Conservation (phyloP, 306 rosid genomes). For the Hippophae rhamnoides region DNA sequence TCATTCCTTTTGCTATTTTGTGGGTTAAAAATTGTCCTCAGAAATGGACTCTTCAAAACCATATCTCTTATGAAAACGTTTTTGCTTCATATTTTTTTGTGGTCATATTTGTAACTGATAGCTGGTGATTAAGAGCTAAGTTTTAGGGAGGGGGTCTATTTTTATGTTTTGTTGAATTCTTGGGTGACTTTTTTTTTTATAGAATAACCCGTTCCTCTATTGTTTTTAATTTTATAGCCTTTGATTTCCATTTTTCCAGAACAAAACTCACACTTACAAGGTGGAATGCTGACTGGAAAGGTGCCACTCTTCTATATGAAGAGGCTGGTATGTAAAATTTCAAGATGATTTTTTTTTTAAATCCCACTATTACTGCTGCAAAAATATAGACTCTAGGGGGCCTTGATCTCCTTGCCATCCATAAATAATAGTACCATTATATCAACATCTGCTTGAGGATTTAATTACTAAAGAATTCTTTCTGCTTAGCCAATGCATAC, state of each 20-base stretch:
- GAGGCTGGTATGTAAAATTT: slow-evolving; percentile 61
- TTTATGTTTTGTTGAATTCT: not conserved
- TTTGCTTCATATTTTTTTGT: too few species aligned
- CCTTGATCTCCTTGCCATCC: not conserved
- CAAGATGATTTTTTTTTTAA: not conserved
- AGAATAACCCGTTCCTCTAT: not conserved
- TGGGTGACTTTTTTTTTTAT: not conserved
- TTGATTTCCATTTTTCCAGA: slow-evolving; percentile 23
- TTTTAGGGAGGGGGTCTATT: too few species aligned
- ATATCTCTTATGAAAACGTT: too few species aligned
- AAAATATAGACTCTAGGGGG: not conserved
- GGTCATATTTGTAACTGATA: too few species aligned
- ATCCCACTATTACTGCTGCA: not conserved
- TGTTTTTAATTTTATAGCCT: slow-evolving; percentile 2
- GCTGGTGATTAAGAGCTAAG: too few species aligned
- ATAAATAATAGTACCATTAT: not conserved
- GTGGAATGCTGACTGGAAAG: slow-evolving; percentile 91
- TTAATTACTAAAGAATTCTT: slow-evolving; percentile 11
- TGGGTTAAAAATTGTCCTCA: too few species aligned
- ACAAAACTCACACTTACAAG: slow-evolving; percentile 82
- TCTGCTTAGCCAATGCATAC: slow-evolving; percentile 63
- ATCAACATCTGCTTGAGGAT: not conserved
- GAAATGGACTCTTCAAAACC: too few species aligned
- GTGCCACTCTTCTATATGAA: slow-evolving; percentile 74
- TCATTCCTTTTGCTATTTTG: too few species aligned